Evolutionary conservation across 2,329 filamentous ascomycete species (phyloP), one percentile per base, ranked within the genome.

Genomic region (Nannizzia gypsea): DNA sequence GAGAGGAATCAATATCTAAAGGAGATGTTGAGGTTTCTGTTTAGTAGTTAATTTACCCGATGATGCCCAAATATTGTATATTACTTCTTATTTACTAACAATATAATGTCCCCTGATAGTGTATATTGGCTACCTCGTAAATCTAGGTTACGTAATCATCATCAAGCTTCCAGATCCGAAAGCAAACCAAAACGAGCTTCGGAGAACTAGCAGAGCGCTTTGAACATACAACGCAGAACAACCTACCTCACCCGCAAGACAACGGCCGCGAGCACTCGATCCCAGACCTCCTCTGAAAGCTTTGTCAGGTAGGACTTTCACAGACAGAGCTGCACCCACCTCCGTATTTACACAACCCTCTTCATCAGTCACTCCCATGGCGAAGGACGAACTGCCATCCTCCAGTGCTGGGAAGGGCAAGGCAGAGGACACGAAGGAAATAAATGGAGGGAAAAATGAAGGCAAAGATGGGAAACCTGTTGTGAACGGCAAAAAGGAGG

Each of bases 321-420:
- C 26, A 34, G 26, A n/a, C 50, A 54, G 26, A 34, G 50, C 50
- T 31, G 26, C n/a, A 11, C 50, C 17, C 15, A 34, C n/a, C 24
- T 9, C 34, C 15, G 40, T 50, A 17, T 34, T 58, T 24, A 22
- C 38, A 28, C 38, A 38, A 15, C 22, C n/a, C 15, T n/a, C 20
- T 31, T 59, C 26, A 34, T 38, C 20, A 20, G 22, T 54, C 31
- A 46, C 46, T 59, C 26, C 38, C 66, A 96, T 97, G 93, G 91
- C 91, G 78, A 89, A 95, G 81, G 89, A 87, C 79, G 89, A 95
- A 78, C 83, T 86, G 81, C 82, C 88, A 74, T 89, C 88, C 76
- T 82, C 85, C 74, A 90, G 96, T 77, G 97, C 97, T 83, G 91
- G 90, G 77, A 99, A 99, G 81, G 92, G 85, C 73, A 99, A 97